A percentile compares a stretch with the other conserved stretches of the same genome.
Evolutionary conservation across 345 rosid species (phyloP).

Genomic region (Syzygium aqueum): DNA sequence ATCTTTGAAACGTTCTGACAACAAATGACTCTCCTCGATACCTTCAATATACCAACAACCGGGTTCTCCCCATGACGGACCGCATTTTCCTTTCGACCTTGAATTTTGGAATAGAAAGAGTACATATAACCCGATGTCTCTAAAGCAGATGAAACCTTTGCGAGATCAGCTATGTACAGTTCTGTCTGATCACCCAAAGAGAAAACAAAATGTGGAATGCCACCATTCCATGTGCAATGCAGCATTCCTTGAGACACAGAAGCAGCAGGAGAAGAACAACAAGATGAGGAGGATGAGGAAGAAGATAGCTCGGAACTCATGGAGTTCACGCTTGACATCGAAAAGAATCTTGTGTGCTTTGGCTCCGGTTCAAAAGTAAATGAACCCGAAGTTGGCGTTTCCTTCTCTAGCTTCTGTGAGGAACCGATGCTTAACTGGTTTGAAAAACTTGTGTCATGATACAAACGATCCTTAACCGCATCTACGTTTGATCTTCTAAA

Average conservation of each 20-base stretch:
- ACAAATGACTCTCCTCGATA: conserved; percentile 45
- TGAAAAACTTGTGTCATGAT: conserved; percentile 26
- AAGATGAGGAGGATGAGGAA: neutral
- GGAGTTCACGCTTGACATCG: conserved; percentile 46
- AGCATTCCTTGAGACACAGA: conserved; percentile 63
- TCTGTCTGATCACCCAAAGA: conserved; percentile 68
- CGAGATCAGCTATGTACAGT: conserved; percentile 55
- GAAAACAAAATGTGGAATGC: conserved; percentile 67
- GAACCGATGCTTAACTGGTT: conserved; percentile 23
- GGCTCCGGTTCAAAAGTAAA: conserved; percentile 9
- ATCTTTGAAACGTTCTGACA: conserved; percentile 37
- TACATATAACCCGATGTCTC: conserved; percentile 32
- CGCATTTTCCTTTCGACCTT: conserved; percentile 25
- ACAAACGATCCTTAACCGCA: conserved; percentile 25
- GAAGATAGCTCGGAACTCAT: conserved; percentile 8
- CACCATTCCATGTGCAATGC: conserved; percentile 68
- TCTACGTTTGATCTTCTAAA: conserved; percentile 12
- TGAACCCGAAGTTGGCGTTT: conserved; percentile 1
- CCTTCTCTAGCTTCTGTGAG: conserved; percentile 14
- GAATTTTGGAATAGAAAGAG: conserved; percentile 45
- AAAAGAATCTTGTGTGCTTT: conserved; percentile 18
- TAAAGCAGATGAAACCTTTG: conserved; percentile 23
- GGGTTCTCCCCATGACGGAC: conserved; percentile 20
- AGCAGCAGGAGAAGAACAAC: conserved; percentile 38
- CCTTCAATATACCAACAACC: conserved; percentile 67